These are phyloP conservation scores for Kokia cookei DNA, from an alignment of 441 rosid species.

Conservation along the genomic window DNA sequence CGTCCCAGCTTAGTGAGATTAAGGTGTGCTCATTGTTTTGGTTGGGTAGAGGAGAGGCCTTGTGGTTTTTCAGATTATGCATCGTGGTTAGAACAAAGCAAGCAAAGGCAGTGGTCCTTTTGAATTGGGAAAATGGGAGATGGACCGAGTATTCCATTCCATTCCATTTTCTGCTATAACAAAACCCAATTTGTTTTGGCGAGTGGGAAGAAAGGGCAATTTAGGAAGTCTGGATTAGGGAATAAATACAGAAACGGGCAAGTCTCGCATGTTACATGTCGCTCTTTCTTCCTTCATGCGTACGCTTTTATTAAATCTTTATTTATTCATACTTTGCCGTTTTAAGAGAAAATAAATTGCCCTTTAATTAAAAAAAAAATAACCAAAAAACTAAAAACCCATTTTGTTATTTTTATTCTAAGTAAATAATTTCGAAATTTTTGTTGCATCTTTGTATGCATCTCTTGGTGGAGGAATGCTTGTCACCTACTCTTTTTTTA, in stretches of 20 bases:
- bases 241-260: conserved; percentile 67
- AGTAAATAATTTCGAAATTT: neutral
- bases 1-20: conserved; percentile 8
- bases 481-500: conserved; percentile 67
- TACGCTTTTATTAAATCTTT: conserved; percentile 43
- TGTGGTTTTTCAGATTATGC: conserved; percentile 8
- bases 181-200: neutral
- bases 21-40: conserved; percentile 1
- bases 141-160: neutral
- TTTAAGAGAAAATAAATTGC: conserved; percentile 18
- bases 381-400: neutral
- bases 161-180: neutral
- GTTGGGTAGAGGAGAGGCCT: neutral
- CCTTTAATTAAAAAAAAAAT: neutral
- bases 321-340: conserved; percentile 23
- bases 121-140: neutral
- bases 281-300: conserved; percentile 47
- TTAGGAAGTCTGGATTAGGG: conserved; percentile 14
- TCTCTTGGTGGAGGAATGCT: conserved; percentile 64
- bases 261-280: conserved; percentile 87
- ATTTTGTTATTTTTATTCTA: neutral
- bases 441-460: conserved; percentile 20
- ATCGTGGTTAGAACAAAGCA: conserved; percentile 46
- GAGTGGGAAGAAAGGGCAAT: neutral
- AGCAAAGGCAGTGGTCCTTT: conserved; percentile 20